Evolutionary conservation across 208 protist genomes (phyloP), one percentile per base, ranked within the genome.

Genomic region (Trypanosoma mega): DNA sequence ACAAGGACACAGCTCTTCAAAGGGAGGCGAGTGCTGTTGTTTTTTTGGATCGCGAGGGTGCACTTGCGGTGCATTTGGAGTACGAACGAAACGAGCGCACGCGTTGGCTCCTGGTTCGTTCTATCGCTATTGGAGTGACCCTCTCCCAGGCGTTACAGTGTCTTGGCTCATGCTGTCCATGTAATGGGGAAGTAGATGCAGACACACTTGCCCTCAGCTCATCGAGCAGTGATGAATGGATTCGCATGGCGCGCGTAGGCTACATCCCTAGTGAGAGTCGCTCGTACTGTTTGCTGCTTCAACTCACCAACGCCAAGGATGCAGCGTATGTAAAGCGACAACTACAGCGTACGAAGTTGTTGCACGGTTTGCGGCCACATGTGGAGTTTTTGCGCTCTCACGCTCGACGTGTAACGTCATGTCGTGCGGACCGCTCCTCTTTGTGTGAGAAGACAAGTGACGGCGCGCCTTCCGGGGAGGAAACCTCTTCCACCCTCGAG

Each of bases 221-320:
- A 18, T 24, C 30, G 30, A 7, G 51, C 56, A 24, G 26, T 30
- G 5, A 58, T 12, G 31, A 23, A 7, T 68, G 56, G 18, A 52
- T 92, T 26, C 39, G 61, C 20, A 43, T 75, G 14, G 76, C 75
- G 34, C 78, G 80, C 11, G 80, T 89, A 6, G 81, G 80, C 16
- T 86, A 87, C 59, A 65, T 89, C 3, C 51, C 80, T 4, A 74
- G 76, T 30, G 78, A 89, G 65, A 77, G 81, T 2, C 73, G 82
- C 54, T 54, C 71, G 23, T 93, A 87, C 63, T 89, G 82, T 39
- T 29, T 93, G 1, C 68, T 93, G 8, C n/a, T 89, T 6, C 48
- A 77, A 50, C 90, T 76, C 52, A 34, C 57, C 20, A 62, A 34
- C n/a, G 12, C 74, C 8, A 18, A 29, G 18, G 55, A 71, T 44